Evolutionary conservation across 495 filamentous ascomycete genomes (phyloP).

Genomic region (Chaetomium tenue): DNA sequence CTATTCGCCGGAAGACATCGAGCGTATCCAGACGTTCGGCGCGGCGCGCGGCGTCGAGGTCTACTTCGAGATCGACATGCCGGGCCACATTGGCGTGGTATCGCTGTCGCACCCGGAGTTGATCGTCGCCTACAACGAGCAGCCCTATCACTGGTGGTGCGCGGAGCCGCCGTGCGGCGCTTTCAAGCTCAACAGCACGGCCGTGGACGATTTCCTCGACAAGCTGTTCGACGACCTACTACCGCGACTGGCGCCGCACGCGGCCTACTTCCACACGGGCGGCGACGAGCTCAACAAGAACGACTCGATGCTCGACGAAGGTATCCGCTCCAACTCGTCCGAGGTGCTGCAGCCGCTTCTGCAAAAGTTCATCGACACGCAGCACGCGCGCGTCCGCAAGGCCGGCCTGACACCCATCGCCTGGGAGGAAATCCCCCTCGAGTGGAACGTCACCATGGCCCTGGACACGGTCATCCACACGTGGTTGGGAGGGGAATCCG

Average conservation of each 20-base stretch:
- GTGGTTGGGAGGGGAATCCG: slow-evolving; percentile 61
- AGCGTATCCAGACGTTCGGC: slow-evolving; percentile 65
- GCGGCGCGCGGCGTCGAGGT: slow-evolving; percentile 66
- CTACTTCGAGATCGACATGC: slow-evolving; percentile 77
- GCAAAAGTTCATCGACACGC: slow-evolving; percentile 66
- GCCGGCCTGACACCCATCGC: slow-evolving; percentile 65
- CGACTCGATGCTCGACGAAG: slow-evolving; percentile 69
- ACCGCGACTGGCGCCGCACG: slow-evolving; percentile 64
- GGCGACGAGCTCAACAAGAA: slow-evolving; percentile 79
- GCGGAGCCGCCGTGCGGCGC: slow-evolving; percentile 74
- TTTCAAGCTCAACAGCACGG: slow-evolving; percentile 67
- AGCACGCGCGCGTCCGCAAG: slow-evolving; percentile 57
- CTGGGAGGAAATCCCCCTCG: slow-evolving; percentile 79
- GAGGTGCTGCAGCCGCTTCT: slow-evolving; percentile 64
- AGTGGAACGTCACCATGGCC: slow-evolving; percentile 69
- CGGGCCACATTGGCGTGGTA: slow-evolving; percentile 71
- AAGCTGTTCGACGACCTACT: slow-evolving; percentile 67
- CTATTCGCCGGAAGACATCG: slow-evolving; percentile 63
- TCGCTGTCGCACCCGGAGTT: slow-evolving; percentile 65
- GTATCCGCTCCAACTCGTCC: slow-evolving; percentile 59
- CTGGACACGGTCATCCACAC: slow-evolving; percentile 65
- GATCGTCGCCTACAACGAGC: slow-evolving; percentile 65
- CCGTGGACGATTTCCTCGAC: slow-evolving; percentile 65
- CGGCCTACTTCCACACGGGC: slow-evolving; percentile 75
- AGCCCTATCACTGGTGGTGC: slow-evolving; percentile 66